phyloP scores from a whole-genome alignment of 2,329 filamentous ascomycete species.

The Zymoseptoria brevis region DNA sequence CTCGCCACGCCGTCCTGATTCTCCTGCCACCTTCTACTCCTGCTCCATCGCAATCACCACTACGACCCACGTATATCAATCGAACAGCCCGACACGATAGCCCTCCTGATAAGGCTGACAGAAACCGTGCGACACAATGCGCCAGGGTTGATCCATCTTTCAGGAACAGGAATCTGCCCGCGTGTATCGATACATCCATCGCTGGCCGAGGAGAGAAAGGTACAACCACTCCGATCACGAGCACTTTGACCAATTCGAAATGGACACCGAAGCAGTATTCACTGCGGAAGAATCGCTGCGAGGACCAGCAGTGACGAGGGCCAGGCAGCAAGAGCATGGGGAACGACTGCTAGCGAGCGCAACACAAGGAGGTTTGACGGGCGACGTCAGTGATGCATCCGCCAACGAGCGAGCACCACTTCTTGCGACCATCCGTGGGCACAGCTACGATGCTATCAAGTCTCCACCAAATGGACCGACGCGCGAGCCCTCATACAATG shows the following conservation, averaged over 20 bases:
- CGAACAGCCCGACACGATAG: background rate
- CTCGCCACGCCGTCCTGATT: background rate
- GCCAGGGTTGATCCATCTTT: background rate
- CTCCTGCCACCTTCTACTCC: background rate
- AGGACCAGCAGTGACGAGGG: background rate
- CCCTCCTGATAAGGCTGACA: background rate
- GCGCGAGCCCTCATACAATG: conserved; percentile 23
- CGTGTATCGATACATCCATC: background rate
- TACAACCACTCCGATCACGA: background rate
- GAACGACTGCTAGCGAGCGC: background rate
- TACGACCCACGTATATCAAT: background rate
- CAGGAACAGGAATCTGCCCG: background rate
- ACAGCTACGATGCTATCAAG: background rate
- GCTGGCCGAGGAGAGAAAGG: background rate
- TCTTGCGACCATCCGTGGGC: background rate
- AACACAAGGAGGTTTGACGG: background rate
- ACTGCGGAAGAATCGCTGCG: background rate
- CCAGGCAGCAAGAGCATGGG: background rate
- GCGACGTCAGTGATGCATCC: background rate
- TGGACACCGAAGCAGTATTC: background rate
- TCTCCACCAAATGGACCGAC: background rate
- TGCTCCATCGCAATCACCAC: background rate
- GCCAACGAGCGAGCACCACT: background rate
- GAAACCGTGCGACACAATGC: background rate
- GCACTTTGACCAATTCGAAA: background rate